Evolutionary conservation across 495 filamentous ascomycete genomes (phyloP), one percentile per base, ranked within the genome.

Genomic region (Xylaria castorea): DNA sequence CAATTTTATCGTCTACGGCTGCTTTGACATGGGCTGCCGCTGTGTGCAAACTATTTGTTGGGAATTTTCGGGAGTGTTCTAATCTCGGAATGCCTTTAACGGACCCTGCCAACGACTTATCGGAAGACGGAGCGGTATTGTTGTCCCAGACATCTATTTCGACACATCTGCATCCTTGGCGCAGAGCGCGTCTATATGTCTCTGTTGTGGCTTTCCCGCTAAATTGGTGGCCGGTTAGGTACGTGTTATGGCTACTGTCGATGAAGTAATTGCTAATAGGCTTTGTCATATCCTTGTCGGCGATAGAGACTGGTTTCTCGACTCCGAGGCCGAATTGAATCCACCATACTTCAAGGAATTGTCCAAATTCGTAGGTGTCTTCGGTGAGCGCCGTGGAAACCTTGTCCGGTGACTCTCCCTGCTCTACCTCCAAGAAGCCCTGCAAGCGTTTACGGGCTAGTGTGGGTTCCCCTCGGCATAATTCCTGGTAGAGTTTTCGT

Each of bases 131-230:
- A 55, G 60, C 51, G 5, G 80, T 71, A 66, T 92, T 87, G 3
- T 94, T 93, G 81, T 98, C 92, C 93, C 94, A 97, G 11, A 98
- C 94, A 79, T 98, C 95, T 75, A 98, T 97, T 80, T 98, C 95
- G 40, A 98, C 93, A 73, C 94, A 97, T 40, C 96, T 89, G 74
- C 95, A 97, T 36, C 94, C 94, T 50, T 88, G 87, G 20, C 87
- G 82, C 5, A 98, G 89, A 3, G 80, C 83, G 76, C 89, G 89
- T 69, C 88, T 92, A 80, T 97, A 98, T 20, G 92, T 90, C 64
- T 93, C 92, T 7, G 92, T 89, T 36, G 91, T 94, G 57, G 92
- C 90, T 65, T 91, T 89, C 55, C 93, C 93, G 50, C 90, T 92
- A 11, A 97, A 84, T 80, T 98, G 95, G 75, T 97, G 94, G 0